Evolutionary conservation across 2,329 filamentous ascomycete genomes (phyloP).

Genomic region (Teratosphaeria viscida): DNA sequence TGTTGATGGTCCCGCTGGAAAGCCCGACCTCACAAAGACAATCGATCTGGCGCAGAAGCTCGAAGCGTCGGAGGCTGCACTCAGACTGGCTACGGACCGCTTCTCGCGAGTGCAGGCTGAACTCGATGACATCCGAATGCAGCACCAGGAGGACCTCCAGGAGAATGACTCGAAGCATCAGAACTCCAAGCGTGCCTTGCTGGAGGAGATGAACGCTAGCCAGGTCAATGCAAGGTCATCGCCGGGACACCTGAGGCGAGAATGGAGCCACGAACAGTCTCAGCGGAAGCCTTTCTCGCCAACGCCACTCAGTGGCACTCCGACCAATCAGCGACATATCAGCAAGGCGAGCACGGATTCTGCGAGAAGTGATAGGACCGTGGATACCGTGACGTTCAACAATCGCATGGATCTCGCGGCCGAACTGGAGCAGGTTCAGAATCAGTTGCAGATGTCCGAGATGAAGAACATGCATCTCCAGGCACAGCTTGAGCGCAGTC

Average conservation of each 20-base stretch:
- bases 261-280: constrained; percentile 38
- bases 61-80: constrained; percentile 77
- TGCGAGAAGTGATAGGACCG: constrained; percentile 70
- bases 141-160: constrained; percentile 60
- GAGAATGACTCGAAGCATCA: constrained; percentile 52
- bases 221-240: constrained; percentile 64
- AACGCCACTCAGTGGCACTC: constrained; percentile 43
- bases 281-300: constrained; percentile 59
- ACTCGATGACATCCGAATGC: constrained; percentile 63
- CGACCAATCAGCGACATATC: constrained; percentile 57
- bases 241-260: constrained; percentile 57
- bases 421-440: constrained; percentile 85
- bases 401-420: constrained; percentile 83
- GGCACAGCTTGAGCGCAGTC: constrained; percentile 66
- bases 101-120: constrained; percentile 75
- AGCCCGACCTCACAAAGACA: constrained; percentile 55
- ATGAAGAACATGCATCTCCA: constrained; percentile 94
- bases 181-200: constrained; percentile 58
- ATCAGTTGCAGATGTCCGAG: constrained; percentile 83
- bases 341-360: constrained; percentile 64
- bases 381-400: constrained; percentile 74
- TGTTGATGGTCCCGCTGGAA: constrained; percentile 49
- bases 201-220: constrained; percentile 82
- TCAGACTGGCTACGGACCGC: constrained; percentile 72
- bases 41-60: constrained; percentile 77